Evolutionary conservation across 441 rosid genomes (phyloP), one percentile per base, ranked within the genome.

Genomic region (Pelargonium myrrhifolium): DNA sequence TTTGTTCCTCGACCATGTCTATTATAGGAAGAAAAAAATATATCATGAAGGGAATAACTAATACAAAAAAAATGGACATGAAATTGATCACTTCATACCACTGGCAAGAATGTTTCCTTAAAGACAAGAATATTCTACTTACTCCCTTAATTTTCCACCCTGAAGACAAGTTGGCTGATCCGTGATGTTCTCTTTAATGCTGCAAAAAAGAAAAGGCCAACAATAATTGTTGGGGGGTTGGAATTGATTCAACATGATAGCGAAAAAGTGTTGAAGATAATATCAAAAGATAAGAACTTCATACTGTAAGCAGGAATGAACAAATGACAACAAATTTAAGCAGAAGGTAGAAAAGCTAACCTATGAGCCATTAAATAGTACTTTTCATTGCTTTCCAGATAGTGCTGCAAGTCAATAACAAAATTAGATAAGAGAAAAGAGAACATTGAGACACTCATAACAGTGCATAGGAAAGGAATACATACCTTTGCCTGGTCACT

Each of bases 301-400:
- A 58, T 14, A 65, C n/a, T 24, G 15, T 39, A 47, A 26, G 24
- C 7, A 65, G 43, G 15, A 69, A 65, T 40, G 17, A 68, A 67
- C 62, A 31, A 26, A 59, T 22, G 62, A 71, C 12, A 63, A 64
- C 43, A 42, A 51, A 43, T 26, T 18, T 6, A 37, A 62, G 39
- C 37, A 69, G 31, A 65, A 64, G 49, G 58, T 37, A 53, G 75
- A 28, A 24, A 67, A 24, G 65, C 11, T 62, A 24, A 92, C 98
- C 98, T 92, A 78, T 92, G 98, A 66, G 98, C 98, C 98, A 92
- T 92, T 86, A 88, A 8, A 71, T 92, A 92, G 83, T 92, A 92
- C 79, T 92, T 92, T 74, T 92, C 98, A 73, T 92, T 92, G 88
- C 98, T 92, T 79, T 92, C 98, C 85, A 88, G 58, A 72, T 89